A percentile compares a stretch with the other conserved stretches of the same genome.
phyloP scores from a whole-genome alignment of 2,329 filamentous ascomycete species.

The Xylariales sp. region DNA sequence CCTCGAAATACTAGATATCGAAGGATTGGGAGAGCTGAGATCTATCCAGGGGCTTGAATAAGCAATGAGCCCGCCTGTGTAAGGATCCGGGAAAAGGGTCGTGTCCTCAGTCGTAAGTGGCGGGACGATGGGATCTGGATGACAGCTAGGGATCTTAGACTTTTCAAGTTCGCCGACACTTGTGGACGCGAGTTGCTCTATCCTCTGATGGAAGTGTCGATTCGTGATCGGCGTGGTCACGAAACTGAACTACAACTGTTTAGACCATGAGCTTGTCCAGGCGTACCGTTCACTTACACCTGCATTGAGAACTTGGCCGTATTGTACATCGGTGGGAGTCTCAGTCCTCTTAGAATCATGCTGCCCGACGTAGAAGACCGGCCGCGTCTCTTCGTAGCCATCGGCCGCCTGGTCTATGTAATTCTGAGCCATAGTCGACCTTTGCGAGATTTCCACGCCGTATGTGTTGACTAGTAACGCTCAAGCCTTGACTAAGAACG shows the following conservation, averaged over 20 bases:
- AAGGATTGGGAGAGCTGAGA: slow-evolving; percentile 73
- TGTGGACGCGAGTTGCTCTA: slow-evolving; percentile 56
- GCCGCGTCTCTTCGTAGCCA: slow-evolving; percentile 43
- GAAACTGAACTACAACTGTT: slow-evolving; percentile 62
- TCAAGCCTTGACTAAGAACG: too few species aligned
- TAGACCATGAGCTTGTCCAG: neutral
- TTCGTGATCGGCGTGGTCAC: slow-evolving; percentile 77
- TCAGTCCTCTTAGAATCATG: slow-evolving; percentile 62
- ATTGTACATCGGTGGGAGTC: slow-evolving; percentile 59
- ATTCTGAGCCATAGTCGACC: slow-evolving; percentile 23
- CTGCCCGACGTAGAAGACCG: slow-evolving; percentile 66
- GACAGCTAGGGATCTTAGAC: slow-evolving; percentile 39
- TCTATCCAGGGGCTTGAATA: slow-evolving; percentile 92
- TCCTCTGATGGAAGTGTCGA: slow-evolving; percentile 62
- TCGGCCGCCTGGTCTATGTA: slow-evolving; percentile 16
- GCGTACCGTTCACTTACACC: slow-evolving; percentile 52
- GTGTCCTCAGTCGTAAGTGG: slow-evolving; percentile 79
- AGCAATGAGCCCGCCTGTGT: slow-evolving; percentile 69
- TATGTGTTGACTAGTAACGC: too few species aligned
- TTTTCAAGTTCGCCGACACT: slow-evolving; percentile 47
- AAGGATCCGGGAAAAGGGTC: slow-evolving; percentile 61
- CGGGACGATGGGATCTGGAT: slow-evolving; percentile 54
- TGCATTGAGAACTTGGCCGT: slow-evolving; percentile 62
- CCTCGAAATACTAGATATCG: slow-evolving; percentile 80
- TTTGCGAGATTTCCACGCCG: too few species aligned